Evolutionary conservation across 345 rosid genomes (phyloP).

Genomic region (Aethionema arabicum): DNA sequence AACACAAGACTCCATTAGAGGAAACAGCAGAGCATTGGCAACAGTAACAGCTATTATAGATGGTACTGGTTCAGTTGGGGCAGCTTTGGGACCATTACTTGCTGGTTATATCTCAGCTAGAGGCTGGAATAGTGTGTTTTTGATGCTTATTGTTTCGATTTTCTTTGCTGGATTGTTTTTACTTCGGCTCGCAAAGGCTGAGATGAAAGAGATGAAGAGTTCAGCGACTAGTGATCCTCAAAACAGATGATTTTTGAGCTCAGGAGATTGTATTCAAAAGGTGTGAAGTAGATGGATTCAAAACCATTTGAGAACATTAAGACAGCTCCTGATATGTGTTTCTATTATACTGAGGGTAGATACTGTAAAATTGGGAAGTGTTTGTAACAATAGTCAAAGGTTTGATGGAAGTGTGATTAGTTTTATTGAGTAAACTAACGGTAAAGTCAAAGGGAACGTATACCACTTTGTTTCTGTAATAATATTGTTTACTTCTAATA

Average conservation of each 20-base stretch:
- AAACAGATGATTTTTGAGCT: conserved; percentile 34
- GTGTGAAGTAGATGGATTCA: conserved; percentile 15
- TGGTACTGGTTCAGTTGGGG: conserved; percentile 95
- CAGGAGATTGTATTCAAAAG: conserved; percentile 30
- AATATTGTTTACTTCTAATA: no score
- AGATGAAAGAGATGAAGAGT: conserved; percentile 44
- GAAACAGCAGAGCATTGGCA: conserved; percentile 82
- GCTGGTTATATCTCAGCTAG: conserved; percentile 81
- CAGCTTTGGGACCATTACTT: conserved; percentile 81
- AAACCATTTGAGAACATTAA: conserved; percentile 31
- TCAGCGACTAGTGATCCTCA: background rate
- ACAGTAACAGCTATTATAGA: conserved; percentile 92
- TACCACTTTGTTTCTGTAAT: no score
- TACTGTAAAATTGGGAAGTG: background rate
- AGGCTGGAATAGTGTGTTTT: conserved; percentile 87
- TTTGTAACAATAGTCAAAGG: no score
- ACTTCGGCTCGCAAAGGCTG: conserved; percentile 56
- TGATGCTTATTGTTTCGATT: conserved; percentile 64
- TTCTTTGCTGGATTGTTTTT: conserved; percentile 58
- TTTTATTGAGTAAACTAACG: no score
- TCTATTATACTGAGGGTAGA: conserved; percentile 6
- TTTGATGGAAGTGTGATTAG: no score
- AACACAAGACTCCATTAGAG: conserved; percentile 67
- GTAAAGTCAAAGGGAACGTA: no score
- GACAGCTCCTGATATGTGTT: conserved; percentile 11